Evolutionary conservation across 148 eudicot species (phyloP), one percentile per base, ranked within the genome.

Genomic region (Rhododendron henanense): DNA sequence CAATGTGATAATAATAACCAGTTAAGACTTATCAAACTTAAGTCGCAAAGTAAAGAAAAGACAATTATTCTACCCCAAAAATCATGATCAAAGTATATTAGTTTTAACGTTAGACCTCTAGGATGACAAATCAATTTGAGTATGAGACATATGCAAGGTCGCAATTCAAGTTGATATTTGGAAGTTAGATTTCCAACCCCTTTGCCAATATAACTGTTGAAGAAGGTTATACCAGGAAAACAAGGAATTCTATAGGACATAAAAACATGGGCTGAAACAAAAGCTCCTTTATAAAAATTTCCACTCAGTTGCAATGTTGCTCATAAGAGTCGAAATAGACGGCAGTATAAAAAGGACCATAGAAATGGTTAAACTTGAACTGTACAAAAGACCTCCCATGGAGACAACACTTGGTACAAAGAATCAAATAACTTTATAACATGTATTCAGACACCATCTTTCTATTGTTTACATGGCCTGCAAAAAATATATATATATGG

Each of bases 381-480:
- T 82, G 45, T 25, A 28, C 25, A 83, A 67, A 65, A 67, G 75
- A 67, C 39, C 35, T 45, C 73, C 15, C 45, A 13, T 47, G 79
- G 85, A 47, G 85, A 33, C 79, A 48, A 69, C 23, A 18, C 45
- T 45, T 67, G 85, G 78, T 45, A 48, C 75, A 57, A 83, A 71
- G 85, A 83, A 51, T 19, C 28, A 67, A 41, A 18, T 51, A 11
- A 53, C 35, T 73, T 19, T 21, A 67, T 84, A 41, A 57, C 74
- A 45, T 48, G 85, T 75, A 88, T 81, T 18, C 80, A 79, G 65
- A 86, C 57, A 59, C 75, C 61, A 75, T 31, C 57, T 84, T 79
- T 84, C 83, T 45, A 45, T 78, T 75, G 78, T 74, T 78, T 18
- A 73, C n/a, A 53, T 35, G 81, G 88, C 91, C 90, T 84, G 95